phyloP scores from a whole-genome alignment of 306 rosid species.

The Rubus parviflorus region DNA sequence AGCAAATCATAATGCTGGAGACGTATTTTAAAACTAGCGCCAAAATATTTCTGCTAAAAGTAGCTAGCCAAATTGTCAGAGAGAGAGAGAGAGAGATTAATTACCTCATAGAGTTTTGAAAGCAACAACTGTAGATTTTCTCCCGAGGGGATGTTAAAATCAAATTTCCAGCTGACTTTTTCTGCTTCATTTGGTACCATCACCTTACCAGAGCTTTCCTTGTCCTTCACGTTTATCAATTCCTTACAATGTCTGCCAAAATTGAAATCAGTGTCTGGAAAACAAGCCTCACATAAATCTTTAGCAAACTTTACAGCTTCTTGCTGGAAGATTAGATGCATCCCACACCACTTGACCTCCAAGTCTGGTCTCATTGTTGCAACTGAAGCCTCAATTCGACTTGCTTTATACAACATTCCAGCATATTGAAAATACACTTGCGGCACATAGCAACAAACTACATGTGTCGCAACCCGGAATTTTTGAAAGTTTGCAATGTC shows the following conservation, averaged over 20 bases:
- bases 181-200: accelerated
- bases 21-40: no score
- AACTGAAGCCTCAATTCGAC: not conserved
- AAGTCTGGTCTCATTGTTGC: not conserved
- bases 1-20: no score
- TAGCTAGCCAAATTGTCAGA: no score
- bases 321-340: not conserved
- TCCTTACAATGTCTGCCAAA: not conserved
- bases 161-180: no score
- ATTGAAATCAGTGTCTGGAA: not conserved
- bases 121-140: no score
- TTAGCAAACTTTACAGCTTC: not conserved
- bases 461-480: not conserved
- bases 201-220: not conserved
- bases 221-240: not conserved
- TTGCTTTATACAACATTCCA: not conserved
- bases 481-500: not conserved
- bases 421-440: not conserved
- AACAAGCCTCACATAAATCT: not conserved
- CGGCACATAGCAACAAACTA: not conserved
- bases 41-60: no score
- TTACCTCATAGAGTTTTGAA: no score
- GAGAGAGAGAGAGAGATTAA: no score
- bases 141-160: no score
- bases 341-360: slow-evolving; percentile 1